Percentiles rank a stretch among this genome's conserved stretches.
Evolutionary conservation across 73 alveolate genomes (phyloP).

Genomic region (Blepharisma japonicum): DNA sequence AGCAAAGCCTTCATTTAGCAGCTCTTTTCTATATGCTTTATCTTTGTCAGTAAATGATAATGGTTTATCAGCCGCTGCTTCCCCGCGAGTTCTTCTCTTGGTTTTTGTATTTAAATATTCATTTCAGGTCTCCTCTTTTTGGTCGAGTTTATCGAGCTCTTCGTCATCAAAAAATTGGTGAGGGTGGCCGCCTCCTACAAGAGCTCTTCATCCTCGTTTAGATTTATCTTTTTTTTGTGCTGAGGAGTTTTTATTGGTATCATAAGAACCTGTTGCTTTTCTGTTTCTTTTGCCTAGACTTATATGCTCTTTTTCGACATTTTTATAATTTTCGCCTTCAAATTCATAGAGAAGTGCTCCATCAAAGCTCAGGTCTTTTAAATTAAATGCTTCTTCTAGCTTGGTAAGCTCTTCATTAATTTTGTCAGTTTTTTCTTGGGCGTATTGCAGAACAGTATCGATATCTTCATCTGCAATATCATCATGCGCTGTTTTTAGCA

Average conservation of each 20-base stretch:
- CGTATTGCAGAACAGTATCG: constrained; percentile 83
- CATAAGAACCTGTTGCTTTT: constrained; percentile 59
- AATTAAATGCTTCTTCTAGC: constrained; percentile 81
- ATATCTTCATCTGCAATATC: constrained; percentile 59
- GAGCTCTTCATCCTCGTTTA: constrained; percentile 77
- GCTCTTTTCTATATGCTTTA: constrained; percentile 55
- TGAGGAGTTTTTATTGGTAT: constrained; percentile 64
- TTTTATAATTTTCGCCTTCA: constrained; percentile 60
- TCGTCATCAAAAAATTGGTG: constrained; percentile 80
- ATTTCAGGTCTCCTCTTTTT: constrained; percentile 68
- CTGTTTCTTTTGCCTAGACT: constrained; percentile 37
- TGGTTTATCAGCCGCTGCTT: constrained; percentile 34
- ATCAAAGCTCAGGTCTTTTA: constrained; percentile 46
- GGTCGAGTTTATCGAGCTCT: constrained; percentile 72
- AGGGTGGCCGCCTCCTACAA: constrained; percentile 78
- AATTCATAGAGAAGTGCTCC: constrained; percentile 43
- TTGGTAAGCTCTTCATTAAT: constrained; percentile 71
- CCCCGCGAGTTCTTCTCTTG: constrained; percentile 1
- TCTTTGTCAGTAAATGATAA: constrained; percentile 68
- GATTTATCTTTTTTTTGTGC: constrained; percentile 74
- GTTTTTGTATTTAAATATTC: constrained; percentile 49
- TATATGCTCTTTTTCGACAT: constrained; percentile 27
- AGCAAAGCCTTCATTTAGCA: constrained; percentile 80
- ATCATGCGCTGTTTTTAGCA: constrained; percentile 33
- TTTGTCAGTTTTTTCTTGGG: constrained; percentile 76